phyloP scores from a whole-genome alignment of 208 protist species.

The Naegleria gruberi region DNA sequence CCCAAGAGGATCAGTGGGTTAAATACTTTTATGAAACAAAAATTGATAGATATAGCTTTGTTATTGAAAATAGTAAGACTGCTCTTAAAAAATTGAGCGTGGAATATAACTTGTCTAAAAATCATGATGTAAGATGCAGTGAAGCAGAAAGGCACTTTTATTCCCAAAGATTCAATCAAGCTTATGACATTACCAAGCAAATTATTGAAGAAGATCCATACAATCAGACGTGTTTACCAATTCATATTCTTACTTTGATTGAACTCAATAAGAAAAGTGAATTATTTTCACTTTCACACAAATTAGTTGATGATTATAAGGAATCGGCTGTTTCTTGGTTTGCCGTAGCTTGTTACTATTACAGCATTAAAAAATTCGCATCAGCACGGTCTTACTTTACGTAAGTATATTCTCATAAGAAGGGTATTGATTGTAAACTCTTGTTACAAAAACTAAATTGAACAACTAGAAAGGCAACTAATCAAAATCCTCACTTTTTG shows the following conservation, averaged over 20 bases:
- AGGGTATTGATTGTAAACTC: too few relatives aligned
- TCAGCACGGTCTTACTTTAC: slow-evolving; percentile 71
- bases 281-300: slow-evolving; percentile 68
- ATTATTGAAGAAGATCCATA: slow-evolving; percentile 33
- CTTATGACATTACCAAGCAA: not conserved
- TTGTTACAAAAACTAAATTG: too few relatives aligned
- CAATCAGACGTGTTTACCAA: slow-evolving; percentile 8
- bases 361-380: slow-evolving; percentile 65
- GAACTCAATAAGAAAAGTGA: slow-evolving; percentile 27
- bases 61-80: not conserved
- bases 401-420: not conserved
- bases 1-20: too few relatives aligned
- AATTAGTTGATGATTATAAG: slow-evolving; percentile 57
- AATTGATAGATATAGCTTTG: not conserved
- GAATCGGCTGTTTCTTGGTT: slow-evolving; percentile 66
- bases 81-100: not conserved
- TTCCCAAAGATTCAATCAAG: not conserved
- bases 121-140: not conserved
- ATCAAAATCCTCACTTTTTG: slow-evolving; percentile 64
- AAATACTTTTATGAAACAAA: not conserved
- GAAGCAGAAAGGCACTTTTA: not conserved
- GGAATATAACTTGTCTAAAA: not conserved
- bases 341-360: slow-evolving; percentile 77
- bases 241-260: slow-evolving; percentile 23
- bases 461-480: slow-evolving; percentile 43